These are phyloP conservation scores for Meira nashicola DNA, from an alignment of 1,284 basidiomycete species.

Conservation along the genomic window DNA sequence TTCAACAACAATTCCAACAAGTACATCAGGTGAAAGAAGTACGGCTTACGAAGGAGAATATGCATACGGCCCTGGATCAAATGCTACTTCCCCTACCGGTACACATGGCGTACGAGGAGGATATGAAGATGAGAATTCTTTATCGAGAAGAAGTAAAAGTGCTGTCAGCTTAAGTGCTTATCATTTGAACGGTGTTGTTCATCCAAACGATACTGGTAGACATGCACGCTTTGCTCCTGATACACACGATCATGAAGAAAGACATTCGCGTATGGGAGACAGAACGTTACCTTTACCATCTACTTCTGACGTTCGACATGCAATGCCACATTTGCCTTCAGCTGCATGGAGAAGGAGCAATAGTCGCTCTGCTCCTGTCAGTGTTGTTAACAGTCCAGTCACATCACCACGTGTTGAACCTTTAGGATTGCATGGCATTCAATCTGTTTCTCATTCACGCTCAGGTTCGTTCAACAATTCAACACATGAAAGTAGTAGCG, in stretches of 20 bases:
- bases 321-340: conserved; percentile 9
- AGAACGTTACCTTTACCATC: conserved; percentile 31
- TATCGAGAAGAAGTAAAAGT: conserved; percentile 21
- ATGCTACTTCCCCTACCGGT: conserved; percentile 30
- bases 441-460: conserved; percentile 23
- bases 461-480: conserved; percentile 30
- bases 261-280: conserved; percentile 20
- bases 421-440: not conserved
- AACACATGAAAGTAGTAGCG: conserved; percentile 11
- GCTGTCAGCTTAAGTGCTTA: conserved; percentile 32
- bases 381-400: conserved; percentile 29
- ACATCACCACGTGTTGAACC: conserved; percentile 26
- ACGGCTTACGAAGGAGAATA: conserved; percentile 31
- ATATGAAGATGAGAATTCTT: conserved; percentile 20
- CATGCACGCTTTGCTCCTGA: not conserved
- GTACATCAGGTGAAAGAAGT: conserved; percentile 46
- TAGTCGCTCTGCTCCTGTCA: conserved; percentile 36
- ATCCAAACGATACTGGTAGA: not conserved
- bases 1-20: conserved; percentile 23
- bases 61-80: conserved; percentile 24
- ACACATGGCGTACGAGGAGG: conserved; percentile 26
- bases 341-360: conserved; percentile 28
- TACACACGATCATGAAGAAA: not conserved
- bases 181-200: conserved; percentile 20
- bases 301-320: not conserved